phyloP scores from a whole-genome alignment of 2,329 filamentous ascomycete genomes.

The Nigrograna mackinnonii region DNA sequence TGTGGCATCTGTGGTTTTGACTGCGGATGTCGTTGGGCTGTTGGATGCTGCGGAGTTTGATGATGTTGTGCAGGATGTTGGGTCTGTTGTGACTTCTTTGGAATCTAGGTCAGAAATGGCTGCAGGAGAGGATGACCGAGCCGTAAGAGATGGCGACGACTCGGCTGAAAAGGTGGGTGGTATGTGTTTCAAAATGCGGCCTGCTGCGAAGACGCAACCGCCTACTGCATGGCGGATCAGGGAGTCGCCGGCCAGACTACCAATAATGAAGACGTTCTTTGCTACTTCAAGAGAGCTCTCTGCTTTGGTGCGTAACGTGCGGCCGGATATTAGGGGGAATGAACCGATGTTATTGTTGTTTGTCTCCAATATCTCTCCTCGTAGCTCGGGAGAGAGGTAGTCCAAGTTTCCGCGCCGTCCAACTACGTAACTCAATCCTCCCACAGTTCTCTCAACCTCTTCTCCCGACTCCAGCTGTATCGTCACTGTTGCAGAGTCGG shows the following conservation, averaged over 20 bases:
- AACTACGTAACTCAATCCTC: conserved; percentile 58
- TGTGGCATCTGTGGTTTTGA: background rate
- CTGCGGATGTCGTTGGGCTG: background rate
- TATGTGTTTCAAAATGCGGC: conserved; percentile 47
- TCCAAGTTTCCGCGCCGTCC: conserved; percentile 59
- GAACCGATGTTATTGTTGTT: background rate
- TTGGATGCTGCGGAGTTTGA: background rate
- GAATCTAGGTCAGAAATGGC: conserved; percentile 4
- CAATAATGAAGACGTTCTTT: conserved; percentile 58
- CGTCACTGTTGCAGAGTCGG: conserved; percentile 37
- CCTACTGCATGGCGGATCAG: conserved; percentile 64
- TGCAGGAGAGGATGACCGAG: conserved; percentile 17
- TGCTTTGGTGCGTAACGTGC: conserved; percentile 57
- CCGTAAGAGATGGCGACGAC: conserved; percentile 11
- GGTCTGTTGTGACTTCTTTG: background rate
- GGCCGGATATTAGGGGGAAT: conserved; percentile 50
- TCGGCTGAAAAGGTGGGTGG: conserved; percentile 18
- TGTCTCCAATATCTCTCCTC: conserved; percentile 49
- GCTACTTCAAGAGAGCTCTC: conserved; percentile 58
- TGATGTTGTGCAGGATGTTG: too few species aligned
- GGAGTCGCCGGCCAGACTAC: conserved; percentile 64
- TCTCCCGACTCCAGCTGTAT: conserved; percentile 49
- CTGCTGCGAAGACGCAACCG: conserved; percentile 60
- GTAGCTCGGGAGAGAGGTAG: conserved; percentile 54
- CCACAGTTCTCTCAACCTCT: conserved; percentile 49